These are phyloP conservation scores for Tulasnella sp. DNA, from an alignment of 768 basidiomycete species.

Conservation along the genomic window DNA sequence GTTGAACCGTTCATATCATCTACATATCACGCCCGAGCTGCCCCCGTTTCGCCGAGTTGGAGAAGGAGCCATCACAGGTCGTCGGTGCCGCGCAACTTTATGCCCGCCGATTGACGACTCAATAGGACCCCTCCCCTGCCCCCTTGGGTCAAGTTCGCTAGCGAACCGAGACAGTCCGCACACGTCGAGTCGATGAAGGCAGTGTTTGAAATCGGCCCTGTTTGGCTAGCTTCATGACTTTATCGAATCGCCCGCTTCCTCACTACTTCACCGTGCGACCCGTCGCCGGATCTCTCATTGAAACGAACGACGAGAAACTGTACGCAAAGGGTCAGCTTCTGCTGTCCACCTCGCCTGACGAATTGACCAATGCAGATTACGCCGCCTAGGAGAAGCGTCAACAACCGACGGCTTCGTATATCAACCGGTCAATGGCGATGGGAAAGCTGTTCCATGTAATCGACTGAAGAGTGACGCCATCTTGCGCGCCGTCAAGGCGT, in stretches of 20 bases:
- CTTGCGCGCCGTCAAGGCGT: too few relatives aligned
- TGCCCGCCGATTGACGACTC: slow-evolving; percentile 51
- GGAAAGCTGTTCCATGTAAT: too few relatives aligned
- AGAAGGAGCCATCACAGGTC: slow-evolving; percentile 41
- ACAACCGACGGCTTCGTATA: not conserved
- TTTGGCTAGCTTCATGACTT: slow-evolving; percentile 73
- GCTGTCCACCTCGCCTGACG: not conserved
- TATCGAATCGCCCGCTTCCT: slow-evolving; percentile 56
- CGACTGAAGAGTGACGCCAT: too few relatives aligned
- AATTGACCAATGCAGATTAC: slow-evolving; percentile 1
- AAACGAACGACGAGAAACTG: slow-evolving; percentile 4
- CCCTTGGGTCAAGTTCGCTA: slow-evolving; percentile 53
- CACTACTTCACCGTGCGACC: not conserved
- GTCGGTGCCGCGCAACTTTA: slow-evolving; percentile 19
- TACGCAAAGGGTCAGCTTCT: not conserved
- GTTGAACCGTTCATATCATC: slow-evolving; percentile 64
- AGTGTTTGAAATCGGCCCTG: slow-evolving; percentile 68
- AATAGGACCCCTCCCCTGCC: slow-evolving; percentile 65
- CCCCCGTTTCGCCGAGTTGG: slow-evolving; percentile 66
- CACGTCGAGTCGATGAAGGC: slow-evolving; percentile 66
- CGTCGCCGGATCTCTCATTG: not conserved
- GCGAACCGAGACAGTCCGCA: slow-evolving; percentile 52
- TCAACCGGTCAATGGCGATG: too few relatives aligned
- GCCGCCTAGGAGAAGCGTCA: not conserved
- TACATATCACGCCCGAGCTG: slow-evolving; percentile 65